Evolutionary conservation across 148 eudicot genomes (phyloP).

Genomic region (Spergularia marina): DNA sequence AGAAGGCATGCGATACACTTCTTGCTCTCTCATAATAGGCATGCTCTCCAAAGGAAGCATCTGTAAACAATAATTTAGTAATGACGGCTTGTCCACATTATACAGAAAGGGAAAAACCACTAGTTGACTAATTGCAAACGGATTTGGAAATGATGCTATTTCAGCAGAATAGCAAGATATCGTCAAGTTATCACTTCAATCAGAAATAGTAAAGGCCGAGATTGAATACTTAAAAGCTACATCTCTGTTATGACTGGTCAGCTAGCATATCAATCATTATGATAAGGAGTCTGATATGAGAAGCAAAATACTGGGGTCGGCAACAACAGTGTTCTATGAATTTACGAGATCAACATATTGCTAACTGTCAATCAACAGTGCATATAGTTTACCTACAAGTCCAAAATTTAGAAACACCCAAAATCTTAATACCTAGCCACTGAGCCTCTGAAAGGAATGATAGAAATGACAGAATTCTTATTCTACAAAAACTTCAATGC

Average conservation of each 20-base stretch:
- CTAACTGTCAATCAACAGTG: background rate
- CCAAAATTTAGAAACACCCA: background rate
- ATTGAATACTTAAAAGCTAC: background rate
- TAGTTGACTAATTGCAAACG: background rate
- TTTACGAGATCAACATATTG: background rate
- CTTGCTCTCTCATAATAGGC: slow-evolving; percentile 73
- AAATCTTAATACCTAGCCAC: background rate
- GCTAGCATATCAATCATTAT: background rate
- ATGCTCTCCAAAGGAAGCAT: slow-evolving; percentile 97
- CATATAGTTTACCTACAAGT: background rate
- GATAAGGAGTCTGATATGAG: background rate
- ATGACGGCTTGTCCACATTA: background rate
- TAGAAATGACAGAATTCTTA: background rate
- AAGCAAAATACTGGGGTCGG: no score
- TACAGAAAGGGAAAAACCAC: background rate
- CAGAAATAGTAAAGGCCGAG: background rate
- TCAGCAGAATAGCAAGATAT: background rate
- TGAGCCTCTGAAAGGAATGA: background rate
- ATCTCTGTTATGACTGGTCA: background rate
- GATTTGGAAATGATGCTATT: slow-evolving; percentile 1
- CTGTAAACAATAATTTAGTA: slow-evolving; percentile 33
- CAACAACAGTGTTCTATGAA: background rate
- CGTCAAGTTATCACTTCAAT: background rate
- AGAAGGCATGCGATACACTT: slow-evolving; percentile 97
- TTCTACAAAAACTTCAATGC: background rate